These are phyloP conservation scores for Zasmidium angulare DNA, from an alignment of 2,329 filamentous ascomycete species.

Conservation along the genomic window DNA sequence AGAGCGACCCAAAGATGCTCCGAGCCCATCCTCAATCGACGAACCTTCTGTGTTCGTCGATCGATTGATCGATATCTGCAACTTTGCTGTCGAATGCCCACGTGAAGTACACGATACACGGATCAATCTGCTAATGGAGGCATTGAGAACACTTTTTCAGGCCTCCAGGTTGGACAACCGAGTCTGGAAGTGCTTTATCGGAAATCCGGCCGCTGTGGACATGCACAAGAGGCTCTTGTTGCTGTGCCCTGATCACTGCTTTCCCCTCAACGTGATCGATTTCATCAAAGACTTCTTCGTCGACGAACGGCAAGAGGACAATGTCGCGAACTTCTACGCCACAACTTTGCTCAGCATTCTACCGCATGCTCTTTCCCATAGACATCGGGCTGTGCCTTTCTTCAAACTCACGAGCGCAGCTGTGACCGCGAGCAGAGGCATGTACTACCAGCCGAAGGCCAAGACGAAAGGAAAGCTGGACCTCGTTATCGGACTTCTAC, in stretches of 20 bases:
- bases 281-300: conserved; percentile 26
- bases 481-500: conserved; percentile 17
- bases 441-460: conserved; percentile 21
- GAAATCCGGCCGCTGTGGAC: conserved; percentile 30
- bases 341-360: conserved; percentile 21
- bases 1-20: neutral
- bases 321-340: conserved; percentile 25
- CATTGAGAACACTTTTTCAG: conserved; percentile 5
- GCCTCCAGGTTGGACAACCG: conserved; percentile 25
- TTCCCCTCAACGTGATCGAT: conserved; percentile 16
- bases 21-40: conserved; percentile 18
- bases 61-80: conserved; percentile 23
- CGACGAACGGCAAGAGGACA: conserved; percentile 16
- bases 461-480: conserved; percentile 22
- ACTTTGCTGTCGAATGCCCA: conserved; percentile 3
- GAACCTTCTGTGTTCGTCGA: conserved; percentile 21
- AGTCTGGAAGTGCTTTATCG: conserved; percentile 29
- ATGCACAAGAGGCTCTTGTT: conserved; percentile 38
- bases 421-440: conserved; percentile 13
- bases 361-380: conserved; percentile 17
- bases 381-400: conserved; percentile 15
- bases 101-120: neutral
- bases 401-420: conserved; percentile 23
- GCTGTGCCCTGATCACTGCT: conserved; percentile 8
- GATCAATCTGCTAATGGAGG: neutral